Percentiles rank a stretch among this genome's conserved stretches.
Evolutionary conservation across 2,329 filamentous ascomycete species (phyloP).

Genomic region (Aspergillus eucalypticola): DNA sequence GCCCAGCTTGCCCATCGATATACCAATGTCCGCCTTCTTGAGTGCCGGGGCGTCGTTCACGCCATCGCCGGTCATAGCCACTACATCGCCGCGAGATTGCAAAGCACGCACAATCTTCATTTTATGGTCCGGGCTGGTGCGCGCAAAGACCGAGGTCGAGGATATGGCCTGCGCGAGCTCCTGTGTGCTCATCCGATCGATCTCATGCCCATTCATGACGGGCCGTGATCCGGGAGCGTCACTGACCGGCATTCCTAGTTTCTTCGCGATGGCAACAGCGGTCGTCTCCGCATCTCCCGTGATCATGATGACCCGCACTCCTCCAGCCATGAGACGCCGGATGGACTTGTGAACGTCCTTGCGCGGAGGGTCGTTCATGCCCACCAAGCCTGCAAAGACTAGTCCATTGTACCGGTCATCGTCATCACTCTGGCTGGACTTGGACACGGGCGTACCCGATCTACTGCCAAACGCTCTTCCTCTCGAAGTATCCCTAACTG

Average conservation of each 20-base stretch:
- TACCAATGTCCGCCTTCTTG: conserved; percentile 96
- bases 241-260: conserved; percentile 88
- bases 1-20: conserved; percentile 91
- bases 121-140: conserved; percentile 96
- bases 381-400: conserved; percentile 87
- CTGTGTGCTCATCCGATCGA: conserved; percentile 86
- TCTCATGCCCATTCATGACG: conserved; percentile 84
- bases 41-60: conserved; percentile 96
- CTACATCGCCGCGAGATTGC: conserved; percentile 89
- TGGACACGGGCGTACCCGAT: conserved; percentile 49
- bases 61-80: conserved; percentile 98
- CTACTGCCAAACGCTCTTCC: conserved; percentile 54
- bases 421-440: conserved; percentile 44
- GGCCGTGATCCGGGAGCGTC: conserved; percentile 53
- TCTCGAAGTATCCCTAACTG: conserved; percentile 54
- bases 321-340: conserved; percentile 83
- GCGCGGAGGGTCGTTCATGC: conserved; percentile 95
- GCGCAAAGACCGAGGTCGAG: conserved; percentile 89
- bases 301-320: conserved; percentile 98
- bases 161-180: conserved; percentile 83
- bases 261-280: conserved; percentile 87
- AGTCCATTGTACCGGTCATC: conserved; percentile 81
- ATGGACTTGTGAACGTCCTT: conserved; percentile 90
- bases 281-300: conserved; percentile 96
- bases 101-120: conserved; percentile 93